A percentile compares a stretch with the other conserved stretches of the same genome.
These are phyloP conservation scores for Fusarium vanettenii DNA, from an alignment of 2,329 filamentous ascomycete species.

Conservation along the genomic window DNA sequence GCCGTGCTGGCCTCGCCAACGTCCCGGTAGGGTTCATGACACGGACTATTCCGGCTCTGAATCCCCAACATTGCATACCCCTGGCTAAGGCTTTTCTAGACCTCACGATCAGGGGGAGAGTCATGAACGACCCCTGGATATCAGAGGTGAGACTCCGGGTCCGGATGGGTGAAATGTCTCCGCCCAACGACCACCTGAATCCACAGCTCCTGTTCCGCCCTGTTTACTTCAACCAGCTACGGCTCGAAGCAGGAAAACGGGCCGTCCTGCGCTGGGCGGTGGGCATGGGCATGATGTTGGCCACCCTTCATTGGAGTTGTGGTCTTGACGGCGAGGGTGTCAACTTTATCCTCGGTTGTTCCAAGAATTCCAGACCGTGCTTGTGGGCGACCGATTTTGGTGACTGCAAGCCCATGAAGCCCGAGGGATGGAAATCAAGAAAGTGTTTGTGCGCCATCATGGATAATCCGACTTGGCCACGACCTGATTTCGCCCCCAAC, in stretches of 20 bases:
- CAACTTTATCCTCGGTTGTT: slow-evolving; percentile 31
- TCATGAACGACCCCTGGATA: neutral
- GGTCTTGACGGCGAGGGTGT: slow-evolving; percentile 37
- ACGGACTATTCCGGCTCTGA: slow-evolving; percentile 8
- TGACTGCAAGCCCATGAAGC: slow-evolving; percentile 19
- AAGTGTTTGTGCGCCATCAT: slow-evolving; percentile 1
- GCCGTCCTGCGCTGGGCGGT: neutral
- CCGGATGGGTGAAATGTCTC: slow-evolving; percentile 9
- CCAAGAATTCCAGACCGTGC: neutral
- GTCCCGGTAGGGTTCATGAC: slow-evolving; percentile 7
- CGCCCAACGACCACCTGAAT: neutral
- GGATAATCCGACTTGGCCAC: slow-evolving; percentile 28
- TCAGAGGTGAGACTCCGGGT: slow-evolving; percentile 13
- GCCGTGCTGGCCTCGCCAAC: neutral
- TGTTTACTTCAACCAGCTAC: slow-evolving; percentile 39
- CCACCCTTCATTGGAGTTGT: slow-evolving; percentile 41
- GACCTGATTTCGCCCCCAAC: neutral
- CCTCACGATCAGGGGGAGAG: neutral
- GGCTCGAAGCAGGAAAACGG: neutral
- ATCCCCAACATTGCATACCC: neutral
- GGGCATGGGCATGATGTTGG: slow-evolving; percentile 38
- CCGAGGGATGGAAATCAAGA: neutral
- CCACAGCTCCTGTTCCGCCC: slow-evolving; percentile 15
- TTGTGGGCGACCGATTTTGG: slow-evolving; percentile 42
- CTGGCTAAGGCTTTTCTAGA: slow-evolving; percentile 6